Percentiles rank a stretch among this genome's conserved stretches.
phyloP scores from a whole-genome alignment of 805 yeast species.

The Starmera amethionina region DNA sequence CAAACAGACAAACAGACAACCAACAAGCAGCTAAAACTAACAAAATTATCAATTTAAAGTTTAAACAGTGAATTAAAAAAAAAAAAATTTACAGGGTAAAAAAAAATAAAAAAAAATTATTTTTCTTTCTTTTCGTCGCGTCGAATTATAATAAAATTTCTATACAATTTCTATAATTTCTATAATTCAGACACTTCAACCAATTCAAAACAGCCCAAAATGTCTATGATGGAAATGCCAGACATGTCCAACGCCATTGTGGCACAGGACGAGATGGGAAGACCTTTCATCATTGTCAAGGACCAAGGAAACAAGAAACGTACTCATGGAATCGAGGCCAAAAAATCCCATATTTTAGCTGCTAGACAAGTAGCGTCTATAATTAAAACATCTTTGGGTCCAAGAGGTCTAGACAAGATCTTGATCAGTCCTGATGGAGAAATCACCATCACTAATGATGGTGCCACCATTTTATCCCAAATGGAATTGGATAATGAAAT shows the following conservation, averaged over 20 bases:
- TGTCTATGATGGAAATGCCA: constrained; percentile 43
- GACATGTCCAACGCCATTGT: constrained; percentile 97
- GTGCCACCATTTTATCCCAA: constrained; percentile 92
- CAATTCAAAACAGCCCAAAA: neutral
- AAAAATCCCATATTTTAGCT: constrained; percentile 81
- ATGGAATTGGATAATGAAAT: constrained; percentile 96
- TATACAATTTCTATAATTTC: neutral
- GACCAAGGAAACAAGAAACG: constrained; percentile 63
- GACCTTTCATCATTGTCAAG: constrained; percentile 95
- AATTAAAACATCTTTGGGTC: constrained; percentile 89
- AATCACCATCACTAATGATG: constrained; percentile 96
- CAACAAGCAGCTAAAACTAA: too few species aligned
- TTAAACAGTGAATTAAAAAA: too few species aligned
- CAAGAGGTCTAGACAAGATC: constrained; percentile 97
- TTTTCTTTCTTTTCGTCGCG: neutral
- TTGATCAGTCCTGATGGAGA: constrained; percentile 94
- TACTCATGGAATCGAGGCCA: constrained; percentile 71
- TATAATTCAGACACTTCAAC: neutral
- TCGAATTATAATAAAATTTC: neutral
- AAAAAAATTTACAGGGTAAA: neutral
- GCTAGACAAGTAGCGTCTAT: constrained; percentile 92
- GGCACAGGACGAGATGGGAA: constrained; percentile 98
- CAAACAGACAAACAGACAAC: neutral
- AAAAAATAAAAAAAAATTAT: neutral
- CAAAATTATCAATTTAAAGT: too few species aligned